Base-by-base conservation (phyloP, 768 basidiomycete species). In the Phylloporus arenicola region DNA sequence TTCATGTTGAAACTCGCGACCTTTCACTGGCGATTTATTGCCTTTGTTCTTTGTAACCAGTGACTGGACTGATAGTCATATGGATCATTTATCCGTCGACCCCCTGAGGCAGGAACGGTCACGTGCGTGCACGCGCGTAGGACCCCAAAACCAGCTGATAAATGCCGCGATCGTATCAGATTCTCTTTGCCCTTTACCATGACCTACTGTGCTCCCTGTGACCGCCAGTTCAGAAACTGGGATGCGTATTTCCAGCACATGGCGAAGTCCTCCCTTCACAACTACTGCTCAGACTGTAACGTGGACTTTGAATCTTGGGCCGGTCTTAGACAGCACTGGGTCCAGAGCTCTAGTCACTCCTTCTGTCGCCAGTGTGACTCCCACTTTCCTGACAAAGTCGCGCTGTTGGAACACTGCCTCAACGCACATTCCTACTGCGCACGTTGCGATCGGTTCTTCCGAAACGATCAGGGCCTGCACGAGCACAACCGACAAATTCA, bases 341-440 rank as follows among this genome's bases (percentile, higher is more conserved):
- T 76, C 22, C 72, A 81, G 47, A 80, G 77, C 57, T 64, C 68
- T 6, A 22, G 13, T 0, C 83, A 84, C 47, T 12, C 61, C 35
- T 85, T 76, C 51, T 86, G 84, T 61, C 75, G 76, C 48, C 33
- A 56, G 17, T 85, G 84, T 62, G 47, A 75, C 27, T 49, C 53
- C 16, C 74, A 79, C 48, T 82, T 79, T 51, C 39, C 57, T 4
- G 53, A 65, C 44, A 19, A 56, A 0, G 17, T 59, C 0, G 66
- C 67, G 0, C 70, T 82, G 1, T 52, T 69, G 1, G 48, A 61
- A 0, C 84, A 86, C 56, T 72, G 71, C 53, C 13, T 68, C 0
- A 22, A 63, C 0, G 38, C 34, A 0, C 83, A 84, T 58, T 14
- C 50, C 41, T 77, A 68, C 50, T 84, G 83, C 57, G 25, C 13